Base-by-base conservation (phyloP, 2,329 filamentous ascomycete genomes). In the Celoporthe dispersa region DNA sequence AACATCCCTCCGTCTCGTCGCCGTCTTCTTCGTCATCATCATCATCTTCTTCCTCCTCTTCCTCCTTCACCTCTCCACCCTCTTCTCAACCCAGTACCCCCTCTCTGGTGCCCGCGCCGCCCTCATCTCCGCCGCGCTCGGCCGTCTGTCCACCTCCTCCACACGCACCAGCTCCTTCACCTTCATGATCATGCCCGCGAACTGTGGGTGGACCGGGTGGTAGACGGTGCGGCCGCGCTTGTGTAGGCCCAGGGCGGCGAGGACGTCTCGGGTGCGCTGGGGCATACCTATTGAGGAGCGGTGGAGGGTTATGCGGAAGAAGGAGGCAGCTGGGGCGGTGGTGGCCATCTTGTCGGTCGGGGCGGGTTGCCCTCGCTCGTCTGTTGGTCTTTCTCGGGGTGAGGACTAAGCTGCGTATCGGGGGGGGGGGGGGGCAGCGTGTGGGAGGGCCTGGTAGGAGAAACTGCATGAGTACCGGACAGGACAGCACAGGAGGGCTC, bases 141-240 rank as follows among this genome's bases (percentile, higher is more conserved):
- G 79, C 41, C 86, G 80, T 72, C 82, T 79, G 44, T 90, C 89
- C 60, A 97, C 93, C 82, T 97, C 94, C 74, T 90, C 84, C 48
- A 97, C 94, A 67, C 88, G 86, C 61, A 98, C 93, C 73, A 98
- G 84, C 83, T 98, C 94, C 85, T 98, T 98, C 76, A 98, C 94
- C 81, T 92, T 91, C 86, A 98, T 91, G 77, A 98, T 93, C 84
- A 97, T 94, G 78, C 94, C 94, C 12, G 94, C 94, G 72, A 93
- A 90, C 75, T 94, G 90, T 57, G 90, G 89, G 72, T 88, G 88
- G 72, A 97, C 94, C 51, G 93, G 92, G 81, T 97, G 92, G 85
- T 97, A 97, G 77, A 97, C 94, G 67, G 92, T 95, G 77, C 90
- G 90, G 87, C 91, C 90, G 77, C 94, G 92, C 80, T 92, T 93